These are phyloP conservation scores for Drechslera avenae DNA, from an alignment of 2,329 filamentous ascomycete species.

Conservation along the genomic window DNA sequence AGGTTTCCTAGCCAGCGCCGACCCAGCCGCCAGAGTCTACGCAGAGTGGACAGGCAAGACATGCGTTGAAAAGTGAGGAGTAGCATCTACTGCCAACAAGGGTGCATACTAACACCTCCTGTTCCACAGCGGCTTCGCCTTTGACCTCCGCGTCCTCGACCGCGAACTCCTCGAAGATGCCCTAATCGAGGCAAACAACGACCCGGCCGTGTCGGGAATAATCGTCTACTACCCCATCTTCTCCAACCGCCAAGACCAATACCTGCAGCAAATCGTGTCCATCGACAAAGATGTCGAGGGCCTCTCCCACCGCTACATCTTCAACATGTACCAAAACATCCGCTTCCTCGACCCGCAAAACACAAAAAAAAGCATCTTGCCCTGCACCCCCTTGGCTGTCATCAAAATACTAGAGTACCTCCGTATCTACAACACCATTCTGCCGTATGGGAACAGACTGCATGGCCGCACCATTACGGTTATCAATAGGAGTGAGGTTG, in stretches of 20 bases:
- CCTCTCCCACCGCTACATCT: constrained; percentile 88
- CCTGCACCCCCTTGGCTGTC: constrained; percentile 92
- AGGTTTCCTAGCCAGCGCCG: constrained; percentile 89
- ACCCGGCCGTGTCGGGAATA: constrained; percentile 79
- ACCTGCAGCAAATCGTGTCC: constrained; percentile 92
- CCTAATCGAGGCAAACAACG: constrained; percentile 82
- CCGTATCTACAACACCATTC: constrained; percentile 93
- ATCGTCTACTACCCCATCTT: constrained; percentile 99
- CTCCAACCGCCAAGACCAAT: constrained; percentile 86
- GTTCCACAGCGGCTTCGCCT: constrained; percentile 76
- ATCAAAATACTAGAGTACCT: constrained; percentile 97
- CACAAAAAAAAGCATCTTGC: constrained; percentile 86
- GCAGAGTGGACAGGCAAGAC: constrained; percentile 98
- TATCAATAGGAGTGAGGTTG: constrained; percentile 95
- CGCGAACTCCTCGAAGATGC: constrained; percentile 90
- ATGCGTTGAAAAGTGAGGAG: constrained; percentile 86
- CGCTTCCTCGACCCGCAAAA: constrained; percentile 86
- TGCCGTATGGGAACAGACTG: constrained; percentile 89
- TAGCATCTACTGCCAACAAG: too few species aligned
- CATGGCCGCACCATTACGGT: constrained; percentile 95
- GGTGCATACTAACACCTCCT: constrained; percentile 3
- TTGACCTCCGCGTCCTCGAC: constrained; percentile 80
- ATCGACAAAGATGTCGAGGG: constrained; percentile 95
- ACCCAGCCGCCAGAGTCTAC: constrained; percentile 90
- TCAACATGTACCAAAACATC: constrained; percentile 99